Conservation (phyloP, 352 stramenopile genomes). For the Phytophthora pistaciae region DNA sequence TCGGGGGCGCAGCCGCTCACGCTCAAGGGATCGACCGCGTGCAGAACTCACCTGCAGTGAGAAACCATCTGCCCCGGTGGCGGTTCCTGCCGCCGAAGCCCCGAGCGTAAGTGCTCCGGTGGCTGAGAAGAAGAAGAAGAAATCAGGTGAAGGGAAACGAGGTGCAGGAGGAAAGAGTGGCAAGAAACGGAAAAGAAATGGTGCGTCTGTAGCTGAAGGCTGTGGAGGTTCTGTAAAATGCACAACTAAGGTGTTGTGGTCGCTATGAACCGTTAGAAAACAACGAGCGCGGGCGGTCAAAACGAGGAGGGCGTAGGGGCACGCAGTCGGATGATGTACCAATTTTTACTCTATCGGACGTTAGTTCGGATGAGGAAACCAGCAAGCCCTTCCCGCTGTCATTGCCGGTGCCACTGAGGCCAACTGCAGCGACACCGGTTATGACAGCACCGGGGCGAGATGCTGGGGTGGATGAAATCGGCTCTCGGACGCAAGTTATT, state of each 20-base stretch:
- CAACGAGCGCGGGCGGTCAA: slow-evolving; percentile 22
- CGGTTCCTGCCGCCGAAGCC: slow-evolving; percentile 8
- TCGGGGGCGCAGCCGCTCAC: slow-evolving; percentile 34
- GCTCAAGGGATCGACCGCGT: slow-evolving; percentile 36
- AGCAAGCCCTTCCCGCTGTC: slow-evolving; percentile 36
- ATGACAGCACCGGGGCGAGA: slow-evolving; percentile 23
- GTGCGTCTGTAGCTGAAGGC: slow-evolving; percentile 19
- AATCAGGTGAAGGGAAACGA: slow-evolving; percentile 19
- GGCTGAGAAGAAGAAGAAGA: slow-evolving; percentile 22
- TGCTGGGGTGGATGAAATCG: slow-evolving; percentile 20
- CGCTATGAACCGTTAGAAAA: slow-evolving; percentile 20
- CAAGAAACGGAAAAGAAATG: slow-evolving; percentile 49
- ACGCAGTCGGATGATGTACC: slow-evolving; percentile 14
- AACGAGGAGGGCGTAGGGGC: slow-evolving; percentile 21
- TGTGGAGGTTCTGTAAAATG: not conserved
- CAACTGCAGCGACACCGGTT: slow-evolving; percentile 10
- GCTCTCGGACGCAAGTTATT: slow-evolving; percentile 42
- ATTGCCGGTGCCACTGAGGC: slow-evolving; percentile 26
- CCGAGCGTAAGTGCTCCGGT: slow-evolving; percentile 6
- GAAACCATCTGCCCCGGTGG: not conserved
- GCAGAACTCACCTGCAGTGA: slow-evolving; percentile 12
- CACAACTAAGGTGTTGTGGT: slow-evolving; percentile 12
- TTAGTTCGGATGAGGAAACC: slow-evolving; percentile 49
- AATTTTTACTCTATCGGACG: slow-evolving; percentile 45
- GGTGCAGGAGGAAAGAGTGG: slow-evolving; percentile 16